These are phyloP conservation scores for Oryza australiensis DNA, from an alignment of 176 grass and related monocot genomes.

Conservation along the genomic window DNA sequence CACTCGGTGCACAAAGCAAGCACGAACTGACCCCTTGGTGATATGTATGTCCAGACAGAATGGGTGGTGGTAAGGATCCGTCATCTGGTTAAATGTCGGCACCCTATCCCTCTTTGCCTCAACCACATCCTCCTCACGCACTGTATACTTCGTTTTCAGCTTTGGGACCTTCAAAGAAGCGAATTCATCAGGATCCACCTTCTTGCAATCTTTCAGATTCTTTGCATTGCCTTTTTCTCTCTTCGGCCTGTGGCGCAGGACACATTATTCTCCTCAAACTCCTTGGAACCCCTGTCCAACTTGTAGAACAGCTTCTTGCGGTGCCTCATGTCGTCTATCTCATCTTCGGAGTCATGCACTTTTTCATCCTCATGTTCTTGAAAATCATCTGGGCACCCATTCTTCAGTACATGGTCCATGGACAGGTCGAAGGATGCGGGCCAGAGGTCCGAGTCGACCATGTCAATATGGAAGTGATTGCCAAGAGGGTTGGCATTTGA, in stretches of 20 bases:
- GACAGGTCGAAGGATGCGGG: conserved; percentile 7
- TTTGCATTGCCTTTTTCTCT: conserved; percentile 34
- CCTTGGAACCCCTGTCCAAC: conserved; percentile 58
- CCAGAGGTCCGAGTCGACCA: conserved; percentile 53
- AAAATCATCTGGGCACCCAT: neutral
- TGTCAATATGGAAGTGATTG: conserved; percentile 39
- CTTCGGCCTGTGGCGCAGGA: conserved; percentile 25
- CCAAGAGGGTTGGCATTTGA: conserved; percentile 33
- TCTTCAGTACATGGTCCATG: neutral
- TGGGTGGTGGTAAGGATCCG: conserved; percentile 69
- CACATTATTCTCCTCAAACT: conserved; percentile 68
- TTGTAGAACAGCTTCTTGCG: conserved; percentile 69
- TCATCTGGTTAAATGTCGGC: conserved; percentile 64
- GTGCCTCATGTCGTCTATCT: conserved; percentile 68
- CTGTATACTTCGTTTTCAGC: conserved; percentile 14
- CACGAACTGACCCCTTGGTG: conserved; percentile 71
- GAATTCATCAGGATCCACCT: conserved; percentile 20
- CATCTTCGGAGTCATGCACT: conserved; percentile 42
- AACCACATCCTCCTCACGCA: neutral
- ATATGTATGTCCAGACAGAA: conserved; percentile 79
- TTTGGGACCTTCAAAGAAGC: conserved; percentile 15
- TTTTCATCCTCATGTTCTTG: conserved; percentile 9
- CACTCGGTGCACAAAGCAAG: conserved; percentile 69
- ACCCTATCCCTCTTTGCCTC: conserved; percentile 51
- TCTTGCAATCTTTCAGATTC: conserved; percentile 35